These are phyloP conservation scores for Colletotrichum tabaci DNA, from an alignment of 2,329 filamentous ascomycete species.

Conservation along the genomic window DNA sequence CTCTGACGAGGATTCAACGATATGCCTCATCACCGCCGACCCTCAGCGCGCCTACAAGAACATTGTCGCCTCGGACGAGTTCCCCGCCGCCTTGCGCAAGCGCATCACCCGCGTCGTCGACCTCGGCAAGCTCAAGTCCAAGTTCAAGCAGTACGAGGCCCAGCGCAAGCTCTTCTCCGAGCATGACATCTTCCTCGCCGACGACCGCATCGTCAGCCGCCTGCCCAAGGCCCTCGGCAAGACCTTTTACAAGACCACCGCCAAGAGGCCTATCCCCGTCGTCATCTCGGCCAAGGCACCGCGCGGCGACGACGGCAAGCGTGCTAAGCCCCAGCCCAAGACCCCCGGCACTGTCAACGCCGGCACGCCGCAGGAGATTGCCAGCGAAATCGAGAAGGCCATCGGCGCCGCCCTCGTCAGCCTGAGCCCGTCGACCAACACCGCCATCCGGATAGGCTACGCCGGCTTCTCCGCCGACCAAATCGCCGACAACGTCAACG, in stretches of 20 bases:
- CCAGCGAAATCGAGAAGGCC: constrained; percentile 85
- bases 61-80: constrained; percentile 78
- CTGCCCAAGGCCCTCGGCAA: constrained; percentile 81
- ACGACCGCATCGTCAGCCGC: constrained; percentile 84
- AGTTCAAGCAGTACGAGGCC: constrained; percentile 91
- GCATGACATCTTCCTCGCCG: constrained; percentile 94
- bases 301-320: constrained; percentile 73
- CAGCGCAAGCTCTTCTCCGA: constrained; percentile 86
- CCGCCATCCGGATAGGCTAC: constrained; percentile 84
- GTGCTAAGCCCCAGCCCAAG: constrained; percentile 69
- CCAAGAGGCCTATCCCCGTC: constrained; percentile 90
- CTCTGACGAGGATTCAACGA: constrained; percentile 74
- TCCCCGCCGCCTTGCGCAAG: constrained; percentile 76
- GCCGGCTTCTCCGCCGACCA: constrained; percentile 82
- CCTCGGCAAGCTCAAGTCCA: constrained; percentile 82
- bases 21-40: constrained; percentile 89
- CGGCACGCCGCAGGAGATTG: constrained; percentile 76
- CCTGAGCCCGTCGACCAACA: constrained; percentile 83
- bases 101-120: constrained; percentile 85
- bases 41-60: constrained; percentile 92
- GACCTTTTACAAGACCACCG: constrained; percentile 87
- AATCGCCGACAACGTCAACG: constrained; percentile 84
- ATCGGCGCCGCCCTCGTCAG: constrained; percentile 84
- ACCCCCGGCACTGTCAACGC: constrained; percentile 58
- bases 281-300: constrained; percentile 74